Percentiles rank a stretch among this genome's conserved stretches.
These are phyloP conservation scores for Malus orientalis DNA, from an alignment of 306 rosid genomes.

Conservation along the genomic window DNA sequence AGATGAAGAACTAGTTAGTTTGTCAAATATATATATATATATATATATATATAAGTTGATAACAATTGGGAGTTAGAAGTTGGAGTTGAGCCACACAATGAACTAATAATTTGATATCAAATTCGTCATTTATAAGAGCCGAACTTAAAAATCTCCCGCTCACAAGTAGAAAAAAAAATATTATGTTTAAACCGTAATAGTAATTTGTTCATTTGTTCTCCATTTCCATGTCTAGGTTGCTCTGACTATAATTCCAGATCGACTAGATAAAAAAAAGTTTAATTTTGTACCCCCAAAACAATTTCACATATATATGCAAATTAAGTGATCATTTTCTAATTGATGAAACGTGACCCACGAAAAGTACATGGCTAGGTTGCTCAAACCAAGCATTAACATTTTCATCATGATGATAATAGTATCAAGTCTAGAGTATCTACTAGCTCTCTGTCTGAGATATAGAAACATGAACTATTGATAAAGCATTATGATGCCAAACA, in stretches of 20 bases:
- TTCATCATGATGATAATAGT: constrained; percentile 11
- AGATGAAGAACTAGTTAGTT: too few species aligned
- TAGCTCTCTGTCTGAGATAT: constrained; percentile 21
- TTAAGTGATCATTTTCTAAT: not conserved
- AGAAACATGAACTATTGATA: constrained; percentile 15
- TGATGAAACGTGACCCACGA: not conserved
- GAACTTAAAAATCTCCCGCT: too few species aligned
- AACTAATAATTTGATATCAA: too few species aligned
- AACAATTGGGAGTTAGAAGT: too few species aligned
- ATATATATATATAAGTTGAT: too few species aligned
- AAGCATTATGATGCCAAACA: constrained; percentile 13
- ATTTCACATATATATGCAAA: not conserved
- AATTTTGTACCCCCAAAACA: not conserved
- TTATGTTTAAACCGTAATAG: too few species aligned
- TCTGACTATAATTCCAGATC: not conserved
- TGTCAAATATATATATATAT: not conserved
- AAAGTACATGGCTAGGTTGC: not conserved
- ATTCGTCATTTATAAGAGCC: too few species aligned
- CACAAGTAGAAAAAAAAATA: too few species aligned
- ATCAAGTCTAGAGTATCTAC: constrained; percentile 14
- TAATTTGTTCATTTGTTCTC: not conserved
- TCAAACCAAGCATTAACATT: not conserved
- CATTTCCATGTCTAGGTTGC: not conserved
- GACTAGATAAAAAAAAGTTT: not conserved
- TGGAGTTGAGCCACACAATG: too few species aligned